phyloP scores from a whole-genome alignment of 257 asterid species.

The Solanum lycopersicoides region DNA sequence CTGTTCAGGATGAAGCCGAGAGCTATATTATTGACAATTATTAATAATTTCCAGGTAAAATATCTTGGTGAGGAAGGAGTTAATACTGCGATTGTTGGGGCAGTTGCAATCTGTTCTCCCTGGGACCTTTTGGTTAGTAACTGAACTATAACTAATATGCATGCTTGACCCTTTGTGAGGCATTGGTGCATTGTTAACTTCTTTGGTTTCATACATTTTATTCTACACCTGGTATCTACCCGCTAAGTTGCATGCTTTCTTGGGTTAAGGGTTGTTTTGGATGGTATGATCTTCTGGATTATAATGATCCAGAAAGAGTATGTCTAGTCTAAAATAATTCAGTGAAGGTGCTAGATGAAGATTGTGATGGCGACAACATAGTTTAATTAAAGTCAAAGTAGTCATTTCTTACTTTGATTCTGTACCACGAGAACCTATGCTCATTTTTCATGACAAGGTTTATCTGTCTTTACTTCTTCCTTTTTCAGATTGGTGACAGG shows the following conservation, averaged over 20 bases:
- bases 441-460: neutral
- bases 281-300: neutral
- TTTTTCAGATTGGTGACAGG: constrained; percentile 75
- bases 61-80: constrained; percentile 79
- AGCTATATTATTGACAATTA: neutral
- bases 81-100: constrained; percentile 55
- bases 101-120: constrained; percentile 88
- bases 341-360: neutral
- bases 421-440: neutral
- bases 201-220: neutral
- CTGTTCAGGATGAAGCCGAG: neutral
- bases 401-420: neutral
- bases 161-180: neutral
- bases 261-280: neutral
- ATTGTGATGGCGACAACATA: neutral
- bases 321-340: neutral
- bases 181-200: neutral
- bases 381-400: neutral
- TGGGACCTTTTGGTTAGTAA: constrained; percentile 91
- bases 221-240: neutral
- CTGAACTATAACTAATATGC: neutral
- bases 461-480: neutral
- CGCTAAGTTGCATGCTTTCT: neutral
- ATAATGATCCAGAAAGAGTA: neutral
- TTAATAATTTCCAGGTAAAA: constrained; percentile 42